Evolutionary conservation across 176 grass and related monocot genomes (phyloP), one percentile per base, ranked within the genome.

Genomic region (Bromus sterilis): DNA sequence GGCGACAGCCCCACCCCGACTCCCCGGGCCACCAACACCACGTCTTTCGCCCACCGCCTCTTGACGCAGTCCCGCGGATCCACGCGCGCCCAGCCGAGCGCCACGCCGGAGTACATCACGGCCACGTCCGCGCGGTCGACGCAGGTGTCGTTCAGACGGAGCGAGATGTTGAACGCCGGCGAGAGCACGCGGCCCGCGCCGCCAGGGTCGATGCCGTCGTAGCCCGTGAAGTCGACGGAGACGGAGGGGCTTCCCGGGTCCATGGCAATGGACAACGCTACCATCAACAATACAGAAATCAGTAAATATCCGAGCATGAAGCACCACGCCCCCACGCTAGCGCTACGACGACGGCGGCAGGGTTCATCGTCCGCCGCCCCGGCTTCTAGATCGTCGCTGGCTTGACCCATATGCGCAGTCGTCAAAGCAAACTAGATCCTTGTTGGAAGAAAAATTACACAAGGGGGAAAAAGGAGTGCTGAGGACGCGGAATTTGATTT

Each of bases 11-110:
- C 42, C 31, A 65, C 81, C 5, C 81, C 58, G 1, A 30, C 10
- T 23, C 71, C 81, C 57, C n/a, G 24, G 4, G 61, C 73, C 34
- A 57, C 34, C 34, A 56, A 60, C 34, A 57, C 25, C 24, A 77
- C 35, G 33, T 57, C 73, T 12, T 14, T 56, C 2, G 1, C 35
- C 82, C 20, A 20, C 5, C 62, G 63, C 36, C 26, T 25, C 74
- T 31, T 18, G 60, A 29, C 20, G 62, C 62, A 69, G 82, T 41
- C 82, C 35, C 73, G 25, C 3, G 25, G 60, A 4, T 84, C 74
- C 46, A 23, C 46, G 48, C 61, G 61, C 28, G 48, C 73, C 74
- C 62, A 84, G 20, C 74, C 74, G 48, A 69, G 74, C 35, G 63
- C 49, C 8, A 69, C 74, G 63, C 28, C 74, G 13, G 36, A 69